Base-by-base conservation (phyloP, 2,329 filamentous ascomycete species). In the Zymoseptoria crescenta region DNA sequence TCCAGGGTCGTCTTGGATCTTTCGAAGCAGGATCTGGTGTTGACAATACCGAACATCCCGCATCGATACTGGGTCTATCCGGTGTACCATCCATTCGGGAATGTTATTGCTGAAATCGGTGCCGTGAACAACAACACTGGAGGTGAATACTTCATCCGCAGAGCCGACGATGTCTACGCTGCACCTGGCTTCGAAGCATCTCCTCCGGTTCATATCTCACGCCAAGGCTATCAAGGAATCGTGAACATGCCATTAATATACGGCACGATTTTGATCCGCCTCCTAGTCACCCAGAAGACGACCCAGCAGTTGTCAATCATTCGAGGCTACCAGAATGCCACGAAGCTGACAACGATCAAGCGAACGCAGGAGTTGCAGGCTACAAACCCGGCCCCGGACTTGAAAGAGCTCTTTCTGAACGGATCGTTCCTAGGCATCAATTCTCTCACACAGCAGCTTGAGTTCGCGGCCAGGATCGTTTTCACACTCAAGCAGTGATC, bases 61-160 rank as follows among this genome's bases (percentile, higher is more conserved):
- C 21, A 57, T 45, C 19, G 56, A 20, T 57, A 57, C 7, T 20
- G 19, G 49, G 49, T 50, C 5, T 56, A 29, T 21, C 55, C 55
- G 4, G 48, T 61, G 45, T 64, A 61, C 53, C 60, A 65, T 52
- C 56, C 57, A 8, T 66, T 58, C 20, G 63, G 64, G 8, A 57
- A 64, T 50, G 64, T 64, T 20, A 64, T 52, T 41, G 64, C 60
- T 24, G 60, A 64, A 16, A 57, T 62, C 52, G 62, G 64, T 1
- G 56, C 60, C 10, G 53, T 48, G 2, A 63, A 59, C 41, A 24
- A 49, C 24, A 58, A 57, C n/a, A 48, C 27, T 8, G 41, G 51
- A 45, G 64, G 62, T 2, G 51, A 57, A 4, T 63, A 63, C 54
- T 49, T 54, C 19, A 24, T 66, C 7, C 30, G 49, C 9, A 35